Evolutionary conservation across 148 eudicot species (phyloP).

Genomic region (Selenicereus undatus): DNA sequence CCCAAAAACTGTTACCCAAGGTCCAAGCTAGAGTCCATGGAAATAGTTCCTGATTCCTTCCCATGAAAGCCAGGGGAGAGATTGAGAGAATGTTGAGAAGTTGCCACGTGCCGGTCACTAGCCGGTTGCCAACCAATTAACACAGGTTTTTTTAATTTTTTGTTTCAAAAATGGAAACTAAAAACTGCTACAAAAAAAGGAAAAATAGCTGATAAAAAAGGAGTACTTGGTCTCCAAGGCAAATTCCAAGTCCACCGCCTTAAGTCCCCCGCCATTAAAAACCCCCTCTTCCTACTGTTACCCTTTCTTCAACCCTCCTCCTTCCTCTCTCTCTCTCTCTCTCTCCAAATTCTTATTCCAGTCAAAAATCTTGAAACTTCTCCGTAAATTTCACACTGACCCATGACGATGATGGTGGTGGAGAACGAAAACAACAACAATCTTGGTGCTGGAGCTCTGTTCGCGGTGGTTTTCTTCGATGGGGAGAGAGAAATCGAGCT

Average conservation of each 20-base stretch:
- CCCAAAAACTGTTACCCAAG: too few relatives aligned
- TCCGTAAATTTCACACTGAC: background rate
- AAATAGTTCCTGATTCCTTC: too few relatives aligned
- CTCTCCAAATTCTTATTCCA: background rate
- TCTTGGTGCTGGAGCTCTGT: conserved; percentile 7
- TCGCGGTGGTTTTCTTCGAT: conserved; percentile 59
- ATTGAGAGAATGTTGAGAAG: too few relatives aligned
- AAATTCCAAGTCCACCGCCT: conserved; percentile 17
- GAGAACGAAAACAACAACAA: background rate
- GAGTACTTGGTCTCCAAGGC: conserved; percentile 22
- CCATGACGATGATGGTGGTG: background rate
- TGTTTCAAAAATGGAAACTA: background rate
- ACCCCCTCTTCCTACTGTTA: background rate
- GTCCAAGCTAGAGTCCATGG: too few relatives aligned
- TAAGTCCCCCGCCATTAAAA: conserved; percentile 16
- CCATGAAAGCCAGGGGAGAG: too few relatives aligned
- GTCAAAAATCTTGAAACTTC: background rate
- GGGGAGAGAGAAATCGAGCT: conserved; percentile 55
- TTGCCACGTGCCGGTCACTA: background rate
- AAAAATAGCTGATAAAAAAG: background rate
- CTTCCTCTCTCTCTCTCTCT: background rate
- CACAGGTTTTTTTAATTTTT: background rate
- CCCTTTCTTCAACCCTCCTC: background rate
- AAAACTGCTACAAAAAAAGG: background rate
- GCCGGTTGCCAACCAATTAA: background rate